These are phyloP conservation scores for Monosporascus sp. DNA, from an alignment of 2,329 filamentous ascomycete genomes.

Conservation along the genomic window DNA sequence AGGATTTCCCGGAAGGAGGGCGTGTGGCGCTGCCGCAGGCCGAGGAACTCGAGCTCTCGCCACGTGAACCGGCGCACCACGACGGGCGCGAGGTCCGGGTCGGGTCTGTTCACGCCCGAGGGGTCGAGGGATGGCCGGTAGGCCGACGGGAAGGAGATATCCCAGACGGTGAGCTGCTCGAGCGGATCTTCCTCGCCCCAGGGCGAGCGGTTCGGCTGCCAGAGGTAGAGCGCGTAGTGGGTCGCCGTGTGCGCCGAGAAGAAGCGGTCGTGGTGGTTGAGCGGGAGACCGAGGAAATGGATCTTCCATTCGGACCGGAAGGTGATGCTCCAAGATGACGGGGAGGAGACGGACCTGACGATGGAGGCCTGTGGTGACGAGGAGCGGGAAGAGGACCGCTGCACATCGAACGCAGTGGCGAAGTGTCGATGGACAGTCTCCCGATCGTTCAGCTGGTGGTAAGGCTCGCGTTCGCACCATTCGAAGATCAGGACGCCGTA, in stretches of 20 bases:
- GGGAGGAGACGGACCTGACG: slow-evolving; percentile 1
- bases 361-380: slow-evolving; percentile 4
- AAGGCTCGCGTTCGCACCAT: slow-evolving; percentile 51
- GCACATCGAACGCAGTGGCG: slow-evolving; percentile 52
- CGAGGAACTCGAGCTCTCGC: slow-evolving; percentile 45
- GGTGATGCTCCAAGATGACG: slow-evolving; percentile 34
- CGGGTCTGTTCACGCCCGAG: slow-evolving; percentile 30
- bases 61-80: slow-evolving; percentile 46
- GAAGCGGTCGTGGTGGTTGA: slow-evolving; percentile 54
- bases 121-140: slow-evolving; percentile 48
- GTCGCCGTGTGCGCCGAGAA: slow-evolving; percentile 54
- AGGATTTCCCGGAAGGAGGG: slow-evolving; percentile 45
- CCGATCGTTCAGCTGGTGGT: slow-evolving; percentile 44
- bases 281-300: slow-evolving; percentile 49
- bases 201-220: slow-evolving; percentile 52
- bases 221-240: slow-evolving; percentile 58
- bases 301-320: slow-evolving; percentile 58
- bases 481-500: slow-evolving; percentile 55
- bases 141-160: slow-evolving; percentile 43
- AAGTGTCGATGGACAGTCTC: slow-evolving; percentile 52
- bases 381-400: slow-evolving; percentile 7
- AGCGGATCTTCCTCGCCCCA: slow-evolving; percentile 52
- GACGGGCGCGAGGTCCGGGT: slow-evolving; percentile 30
- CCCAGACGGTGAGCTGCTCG: slow-evolving; percentile 55
- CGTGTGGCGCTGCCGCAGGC: slow-evolving; percentile 44